A percentile compares a stretch with the other conserved stretches of the same genome.
These are phyloP conservation scores for Warburgia ugandensis DNA, from an alignment of 164 flowering plant species.

Conservation along the genomic window DNA sequence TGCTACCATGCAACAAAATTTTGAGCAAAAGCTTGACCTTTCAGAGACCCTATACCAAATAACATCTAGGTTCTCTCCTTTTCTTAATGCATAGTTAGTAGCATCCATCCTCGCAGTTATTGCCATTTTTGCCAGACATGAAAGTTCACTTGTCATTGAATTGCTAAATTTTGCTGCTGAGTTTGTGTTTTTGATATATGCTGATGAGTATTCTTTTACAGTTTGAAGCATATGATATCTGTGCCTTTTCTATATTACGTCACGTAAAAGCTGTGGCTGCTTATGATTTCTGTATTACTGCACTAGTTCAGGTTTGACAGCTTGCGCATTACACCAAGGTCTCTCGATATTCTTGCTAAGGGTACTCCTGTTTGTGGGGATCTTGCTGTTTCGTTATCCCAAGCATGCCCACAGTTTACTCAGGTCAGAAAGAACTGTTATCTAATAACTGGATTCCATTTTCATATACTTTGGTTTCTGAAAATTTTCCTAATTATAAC, in stretches of 20 bases:
- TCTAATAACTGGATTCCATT: not conserved
- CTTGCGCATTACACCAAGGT: slow-evolving; percentile 93
- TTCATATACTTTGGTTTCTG: slow-evolving; percentile 9
- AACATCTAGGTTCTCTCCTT: slow-evolving; percentile 71
- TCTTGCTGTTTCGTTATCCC: slow-evolving; percentile 95
- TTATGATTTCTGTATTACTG: slow-evolving; percentile 9
- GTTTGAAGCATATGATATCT: too few relatives aligned
- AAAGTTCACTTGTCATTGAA: too few relatives aligned
- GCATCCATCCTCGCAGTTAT: slow-evolving; percentile 1
- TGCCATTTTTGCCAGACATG: too few relatives aligned
- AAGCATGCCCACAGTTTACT: slow-evolving; percentile 96
- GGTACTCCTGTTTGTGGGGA: slow-evolving; percentile 99
- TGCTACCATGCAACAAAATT: slow-evolving; percentile 91
- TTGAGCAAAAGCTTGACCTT: slow-evolving; percentile 96
- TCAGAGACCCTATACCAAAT: slow-evolving; percentile 89
- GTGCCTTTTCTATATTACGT: not conserved
- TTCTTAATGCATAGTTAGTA: not conserved
- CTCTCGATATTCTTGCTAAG: slow-evolving; percentile 90
- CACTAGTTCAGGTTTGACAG: slow-evolving; percentile 71
- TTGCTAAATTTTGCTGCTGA: too few relatives aligned
- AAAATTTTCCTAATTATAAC: slow-evolving; percentile 3
- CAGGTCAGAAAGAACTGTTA: slow-evolving; percentile 43
- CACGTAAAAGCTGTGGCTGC: not conserved
- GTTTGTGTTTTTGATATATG: too few relatives aligned
- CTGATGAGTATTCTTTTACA: too few relatives aligned